Evolutionary conservation across 2,329 filamentous ascomycete genomes (phyloP).

Genomic region (Bipolaris sorokiniana): DNA sequence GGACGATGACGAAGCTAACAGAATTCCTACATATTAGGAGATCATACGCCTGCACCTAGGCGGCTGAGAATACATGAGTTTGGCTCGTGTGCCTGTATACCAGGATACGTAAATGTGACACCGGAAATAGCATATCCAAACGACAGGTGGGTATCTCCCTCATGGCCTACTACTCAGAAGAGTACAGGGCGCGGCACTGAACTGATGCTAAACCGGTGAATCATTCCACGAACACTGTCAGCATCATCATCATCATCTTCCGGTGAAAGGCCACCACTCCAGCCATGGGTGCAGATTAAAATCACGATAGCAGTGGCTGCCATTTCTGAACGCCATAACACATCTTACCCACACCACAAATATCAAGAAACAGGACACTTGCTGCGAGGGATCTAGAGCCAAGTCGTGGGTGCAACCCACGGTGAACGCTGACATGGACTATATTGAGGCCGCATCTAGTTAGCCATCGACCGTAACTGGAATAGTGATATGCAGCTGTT

Average conservation of each 20-base stretch:
- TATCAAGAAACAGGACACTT: constrained; percentile 20
- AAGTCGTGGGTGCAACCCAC: constrained; percentile 22
- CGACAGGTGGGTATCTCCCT: constrained; percentile 24
- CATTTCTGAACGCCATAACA: constrained; percentile 30
- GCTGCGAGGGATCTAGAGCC: constrained; percentile 30
- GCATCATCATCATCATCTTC: constrained; percentile 23
- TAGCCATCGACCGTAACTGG: constrained; percentile 27
- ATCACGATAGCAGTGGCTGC: constrained; percentile 24
- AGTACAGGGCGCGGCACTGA: constrained; percentile 22
- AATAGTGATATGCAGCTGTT: constrained; percentile 29
- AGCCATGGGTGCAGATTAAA: constrained; percentile 25
- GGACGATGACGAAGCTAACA: constrained; percentile 24
- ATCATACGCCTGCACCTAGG: constrained; percentile 31
- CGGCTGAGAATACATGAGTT: constrained; percentile 35
- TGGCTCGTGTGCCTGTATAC: constrained; percentile 33
- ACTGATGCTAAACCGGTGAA: constrained; percentile 30
- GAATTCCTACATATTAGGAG: constrained; percentile 30
- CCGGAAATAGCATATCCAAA: constrained; percentile 32
- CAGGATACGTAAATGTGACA: constrained; percentile 32
- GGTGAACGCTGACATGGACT: constrained; percentile 37
- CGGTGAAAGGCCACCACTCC: constrained; percentile 20
- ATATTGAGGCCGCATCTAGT: constrained; percentile 28
- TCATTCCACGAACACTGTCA: constrained; percentile 9
- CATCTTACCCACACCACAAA: constrained; percentile 30
- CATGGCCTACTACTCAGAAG: constrained; percentile 15